Conservation (phyloP, 106 monocot genomes). For the Dioscorea dumetorum region DNA sequence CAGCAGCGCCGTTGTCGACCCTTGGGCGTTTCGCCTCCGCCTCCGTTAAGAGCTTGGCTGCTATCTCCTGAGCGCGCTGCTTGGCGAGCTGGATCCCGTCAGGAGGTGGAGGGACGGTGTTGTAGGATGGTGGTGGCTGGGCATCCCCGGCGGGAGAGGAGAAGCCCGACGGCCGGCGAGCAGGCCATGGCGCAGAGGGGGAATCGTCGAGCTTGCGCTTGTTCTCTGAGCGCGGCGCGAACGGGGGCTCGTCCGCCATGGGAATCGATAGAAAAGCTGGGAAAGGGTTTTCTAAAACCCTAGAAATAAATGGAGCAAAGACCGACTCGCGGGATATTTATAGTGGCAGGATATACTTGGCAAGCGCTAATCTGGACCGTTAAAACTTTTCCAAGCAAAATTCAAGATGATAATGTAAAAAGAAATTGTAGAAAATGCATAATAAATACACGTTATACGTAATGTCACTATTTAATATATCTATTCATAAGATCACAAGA, state of each 20-base stretch:
- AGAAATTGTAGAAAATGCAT: too few species aligned
- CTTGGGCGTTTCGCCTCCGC: conserved; percentile 82
- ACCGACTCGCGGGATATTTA: too few species aligned
- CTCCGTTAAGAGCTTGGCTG: conserved; percentile 58
- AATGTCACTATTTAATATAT: too few species aligned
- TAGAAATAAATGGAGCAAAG: too few species aligned
- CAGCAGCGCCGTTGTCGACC: conserved; percentile 42
- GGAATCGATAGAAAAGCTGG: not conserved
- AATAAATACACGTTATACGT: too few species aligned
- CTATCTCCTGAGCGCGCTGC: conserved; percentile 84
- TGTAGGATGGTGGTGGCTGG: conserved; percentile 33
- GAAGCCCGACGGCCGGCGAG: conserved; percentile 64
- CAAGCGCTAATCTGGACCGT: too few species aligned
- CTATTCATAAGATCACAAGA: too few species aligned
- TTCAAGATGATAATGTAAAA: too few species aligned
- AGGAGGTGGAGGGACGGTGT: conserved; percentile 57
- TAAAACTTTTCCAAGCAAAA: too few species aligned
- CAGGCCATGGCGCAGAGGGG: conserved; percentile 7
- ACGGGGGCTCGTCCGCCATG: conserved; percentile 14
- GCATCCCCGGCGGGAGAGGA: conserved; percentile 22
- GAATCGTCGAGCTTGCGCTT: conserved; percentile 86
- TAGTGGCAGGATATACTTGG: too few species aligned
- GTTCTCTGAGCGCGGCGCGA: conserved; percentile 31
- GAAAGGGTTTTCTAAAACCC: too few species aligned
- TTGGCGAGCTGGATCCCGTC: conserved; percentile 83